Evolutionary conservation across 2,329 filamentous ascomycete genomes (phyloP).

Genomic region (Sphaerulina vaccinii): DNA sequence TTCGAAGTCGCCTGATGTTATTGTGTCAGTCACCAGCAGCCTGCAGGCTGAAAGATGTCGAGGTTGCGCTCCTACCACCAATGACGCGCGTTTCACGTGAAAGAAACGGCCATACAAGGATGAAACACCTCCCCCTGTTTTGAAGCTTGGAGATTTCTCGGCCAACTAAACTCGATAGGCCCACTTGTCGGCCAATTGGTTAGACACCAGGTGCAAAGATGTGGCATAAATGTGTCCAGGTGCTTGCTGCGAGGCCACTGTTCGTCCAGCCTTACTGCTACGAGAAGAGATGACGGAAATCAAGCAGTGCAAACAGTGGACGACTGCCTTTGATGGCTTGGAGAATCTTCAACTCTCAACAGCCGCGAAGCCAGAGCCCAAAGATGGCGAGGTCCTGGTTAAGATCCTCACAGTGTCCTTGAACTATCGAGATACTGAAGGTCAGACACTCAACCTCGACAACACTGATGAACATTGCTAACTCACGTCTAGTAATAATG

Average conservation of each 20-base stretch:
- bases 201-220: neutral
- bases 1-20: too few relatives aligned
- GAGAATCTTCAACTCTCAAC: conserved; percentile 42
- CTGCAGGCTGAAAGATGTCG: too few relatives aligned
- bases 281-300: neutral
- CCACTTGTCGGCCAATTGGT: neutral
- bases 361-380: conserved; percentile 37
- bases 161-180: neutral
- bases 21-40: too few relatives aligned
- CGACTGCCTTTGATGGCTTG: conserved; percentile 44
- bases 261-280: too few relatives aligned
- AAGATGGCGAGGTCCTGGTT: conserved; percentile 50
- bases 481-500: conserved; percentile 53
- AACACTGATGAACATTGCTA: neutral
- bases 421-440: conserved; percentile 55
- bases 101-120: neutral
- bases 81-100: neutral
- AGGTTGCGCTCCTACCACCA: too few relatives aligned
- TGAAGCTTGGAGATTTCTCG: neutral
- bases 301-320: conserved; percentile 35
- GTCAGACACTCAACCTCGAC: conserved; percentile 14
- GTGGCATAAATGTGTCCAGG: neutral
- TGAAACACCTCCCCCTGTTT: neutral
- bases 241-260: neutral
- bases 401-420: conserved; percentile 54